Conservation (phyloP, 345 rosid genomes). For the Pistacia vera region DNA sequence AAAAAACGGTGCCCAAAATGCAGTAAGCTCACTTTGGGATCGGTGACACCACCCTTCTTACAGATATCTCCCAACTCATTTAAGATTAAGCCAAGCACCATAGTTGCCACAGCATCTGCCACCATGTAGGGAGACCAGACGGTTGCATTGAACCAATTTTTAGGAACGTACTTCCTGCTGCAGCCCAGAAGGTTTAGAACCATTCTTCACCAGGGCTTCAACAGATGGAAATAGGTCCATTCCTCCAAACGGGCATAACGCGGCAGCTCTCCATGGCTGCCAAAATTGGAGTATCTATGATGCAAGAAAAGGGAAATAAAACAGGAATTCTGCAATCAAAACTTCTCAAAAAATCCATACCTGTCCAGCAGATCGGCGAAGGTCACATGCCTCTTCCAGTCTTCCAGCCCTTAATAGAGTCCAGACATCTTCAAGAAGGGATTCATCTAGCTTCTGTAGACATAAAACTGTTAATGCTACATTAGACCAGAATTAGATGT, state of each 20-base stretch:
- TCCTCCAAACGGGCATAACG: slow-evolving; percentile 88
- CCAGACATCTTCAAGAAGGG: slow-evolving; percentile 96
- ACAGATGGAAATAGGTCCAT: slow-evolving; percentile 79
- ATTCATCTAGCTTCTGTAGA: slow-evolving; percentile 91
- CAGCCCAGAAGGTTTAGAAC: slow-evolving; percentile 8
- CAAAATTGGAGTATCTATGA: slow-evolving; percentile 16
- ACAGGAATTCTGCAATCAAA: background rate
- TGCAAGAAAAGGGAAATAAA: slow-evolving; percentile 10
- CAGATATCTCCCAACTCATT: too few relatives aligned
- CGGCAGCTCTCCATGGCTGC: slow-evolving; percentile 98
- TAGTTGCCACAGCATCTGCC: too few relatives aligned
- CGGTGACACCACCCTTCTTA: too few relatives aligned
- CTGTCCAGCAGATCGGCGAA: slow-evolving; percentile 98
- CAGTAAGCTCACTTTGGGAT: too few relatives aligned
- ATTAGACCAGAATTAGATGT: slow-evolving; percentile 2
- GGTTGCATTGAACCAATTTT: too few relatives aligned
- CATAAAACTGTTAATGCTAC: slow-evolving; percentile 23
- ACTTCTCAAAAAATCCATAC: slow-evolving; percentile 36
- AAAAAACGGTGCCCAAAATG: too few relatives aligned
- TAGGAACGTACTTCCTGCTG: too few relatives aligned
- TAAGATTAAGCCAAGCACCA: too few relatives aligned
- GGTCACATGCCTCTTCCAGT: slow-evolving; percentile 85
- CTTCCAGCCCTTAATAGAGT: slow-evolving; percentile 93
- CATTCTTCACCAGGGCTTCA: slow-evolving; percentile 81
- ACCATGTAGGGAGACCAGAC: too few relatives aligned